phyloP scores from a whole-genome alignment of 2,329 filamentous ascomycete species.

The Microcyclospora tardicrescens region DNA sequence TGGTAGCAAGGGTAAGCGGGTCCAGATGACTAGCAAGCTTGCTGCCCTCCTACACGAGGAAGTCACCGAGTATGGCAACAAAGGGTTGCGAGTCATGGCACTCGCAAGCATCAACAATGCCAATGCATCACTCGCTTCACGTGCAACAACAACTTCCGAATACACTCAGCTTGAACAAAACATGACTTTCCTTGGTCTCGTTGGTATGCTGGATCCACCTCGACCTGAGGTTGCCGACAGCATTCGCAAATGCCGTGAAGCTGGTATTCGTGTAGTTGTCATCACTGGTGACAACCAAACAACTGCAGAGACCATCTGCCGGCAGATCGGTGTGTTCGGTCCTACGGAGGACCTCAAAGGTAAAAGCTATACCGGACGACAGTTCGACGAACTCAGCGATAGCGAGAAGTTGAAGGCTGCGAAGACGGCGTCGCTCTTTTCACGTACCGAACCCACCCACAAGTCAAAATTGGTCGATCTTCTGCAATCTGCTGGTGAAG shows the following conservation, averaged over 20 bases:
- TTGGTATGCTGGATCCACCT: constrained; percentile 94
- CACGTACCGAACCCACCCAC: constrained; percentile 85
- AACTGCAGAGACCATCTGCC: constrained; percentile 94
- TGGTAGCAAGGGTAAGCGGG: constrained; percentile 65
- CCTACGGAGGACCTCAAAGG: constrained; percentile 67
- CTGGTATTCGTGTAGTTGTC: constrained; percentile 91
- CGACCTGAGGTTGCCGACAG: constrained; percentile 79
- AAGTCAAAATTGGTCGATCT: constrained; percentile 98
- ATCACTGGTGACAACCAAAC: constrained; percentile 98
- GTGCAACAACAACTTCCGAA: constrained; percentile 67
- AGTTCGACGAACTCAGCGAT: constrained; percentile 77
- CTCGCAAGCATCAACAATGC: constrained; percentile 74
- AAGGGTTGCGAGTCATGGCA: constrained; percentile 86
- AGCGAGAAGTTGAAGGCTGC: constrained; percentile 72
- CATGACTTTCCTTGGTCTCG: constrained; percentile 85
- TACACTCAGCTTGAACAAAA: constrained; percentile 83
- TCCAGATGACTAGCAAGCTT: constrained; percentile 57
- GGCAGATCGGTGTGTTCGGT: constrained; percentile 89
- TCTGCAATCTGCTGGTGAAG: constrained; percentile 80
- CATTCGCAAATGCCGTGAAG: constrained; percentile 78
- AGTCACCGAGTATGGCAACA: constrained; percentile 80
- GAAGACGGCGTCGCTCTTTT: constrained; percentile 80
- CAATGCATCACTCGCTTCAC: constrained; percentile 50
- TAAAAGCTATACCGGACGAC: constrained; percentile 89
- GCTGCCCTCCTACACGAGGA: constrained; percentile 60